phyloP scores from a whole-genome alignment of 2,329 filamentous ascomycete genomes.

The Calonectria pauciramosa region DNA sequence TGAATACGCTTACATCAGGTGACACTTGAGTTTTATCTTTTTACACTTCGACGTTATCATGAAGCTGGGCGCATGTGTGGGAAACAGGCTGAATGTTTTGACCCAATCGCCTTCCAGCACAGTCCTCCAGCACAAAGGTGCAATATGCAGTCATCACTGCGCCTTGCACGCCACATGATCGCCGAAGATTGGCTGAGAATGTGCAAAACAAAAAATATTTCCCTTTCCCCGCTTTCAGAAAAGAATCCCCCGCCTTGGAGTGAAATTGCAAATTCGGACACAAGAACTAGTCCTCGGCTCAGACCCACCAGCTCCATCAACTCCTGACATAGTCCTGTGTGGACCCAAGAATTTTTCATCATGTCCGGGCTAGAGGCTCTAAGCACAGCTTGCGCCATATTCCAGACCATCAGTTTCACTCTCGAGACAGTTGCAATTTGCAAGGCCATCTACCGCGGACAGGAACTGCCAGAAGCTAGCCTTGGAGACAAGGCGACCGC shows the following conservation, averaged over 20 bases:
- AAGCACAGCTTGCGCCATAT: not conserved
- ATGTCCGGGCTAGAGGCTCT: not conserved
- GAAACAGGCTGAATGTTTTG: too few species aligned
- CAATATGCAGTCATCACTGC: too few species aligned
- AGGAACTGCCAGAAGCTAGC: not conserved
- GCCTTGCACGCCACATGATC: too few species aligned
- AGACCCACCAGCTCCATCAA: not conserved
- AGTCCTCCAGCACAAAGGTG: too few species aligned
- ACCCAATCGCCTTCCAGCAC: too few species aligned
- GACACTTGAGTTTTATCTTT: not conserved
- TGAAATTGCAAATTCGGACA: not conserved
- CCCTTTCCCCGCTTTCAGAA: too few species aligned
- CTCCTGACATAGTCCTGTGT: not conserved
- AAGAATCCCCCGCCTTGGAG: not conserved
- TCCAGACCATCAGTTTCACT: constrained; percentile 8
- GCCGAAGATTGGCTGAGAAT: too few species aligned
- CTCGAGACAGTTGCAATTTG: not conserved
- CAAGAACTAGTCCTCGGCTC: too few species aligned
- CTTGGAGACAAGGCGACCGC: not conserved
- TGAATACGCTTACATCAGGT: not conserved
- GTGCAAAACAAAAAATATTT: too few species aligned
- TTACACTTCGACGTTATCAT: not conserved
- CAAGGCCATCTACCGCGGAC: not conserved
- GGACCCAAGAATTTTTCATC: not conserved
- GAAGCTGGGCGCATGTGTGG: not conserved